Evolutionary conservation across 805 yeast species (phyloP).

Genomic region (Kazachstania martiniae): DNA sequence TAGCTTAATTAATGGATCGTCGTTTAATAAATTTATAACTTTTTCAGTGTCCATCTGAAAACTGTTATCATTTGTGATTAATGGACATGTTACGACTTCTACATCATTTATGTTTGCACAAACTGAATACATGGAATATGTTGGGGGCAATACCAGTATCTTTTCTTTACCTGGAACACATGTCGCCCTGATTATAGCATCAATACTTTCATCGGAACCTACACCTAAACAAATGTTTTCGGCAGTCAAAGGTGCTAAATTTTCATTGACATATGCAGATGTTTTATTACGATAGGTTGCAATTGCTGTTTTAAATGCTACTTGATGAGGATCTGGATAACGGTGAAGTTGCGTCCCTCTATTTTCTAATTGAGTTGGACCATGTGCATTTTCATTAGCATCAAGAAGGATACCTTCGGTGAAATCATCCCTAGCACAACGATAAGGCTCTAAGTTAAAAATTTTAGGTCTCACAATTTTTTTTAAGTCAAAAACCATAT

Average conservation of each 20-base stretch:
- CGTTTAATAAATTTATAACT: constrained; percentile 39
- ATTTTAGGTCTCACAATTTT: constrained; percentile 75
- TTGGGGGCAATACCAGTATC: constrained; percentile 81
- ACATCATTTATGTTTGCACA: constrained; percentile 88
- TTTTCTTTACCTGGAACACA: constrained; percentile 79
- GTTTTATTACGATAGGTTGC: constrained; percentile 55
- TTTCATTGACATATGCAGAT: constrained; percentile 10
- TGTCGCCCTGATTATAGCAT: constrained; percentile 72
- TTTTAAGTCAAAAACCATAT: constrained; percentile 23
- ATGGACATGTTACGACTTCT: constrained; percentile 61
- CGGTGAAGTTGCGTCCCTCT: constrained; percentile 62
- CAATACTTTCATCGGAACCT: constrained; percentile 95
- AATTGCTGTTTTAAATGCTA: constrained; percentile 59
- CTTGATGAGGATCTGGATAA: constrained; percentile 95
- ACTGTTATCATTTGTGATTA: constrained; percentile 41
- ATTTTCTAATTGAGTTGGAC: constrained; percentile 54
- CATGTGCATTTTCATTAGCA: constrained; percentile 94
- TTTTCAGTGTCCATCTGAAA: constrained; percentile 52
- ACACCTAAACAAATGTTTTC: constrained; percentile 86
- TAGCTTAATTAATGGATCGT: constrained; percentile 58
- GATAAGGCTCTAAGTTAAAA: constrained; percentile 71
- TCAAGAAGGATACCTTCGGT: constrained; percentile 80
- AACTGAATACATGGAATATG: constrained; percentile 94
- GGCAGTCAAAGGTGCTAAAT: constrained; percentile 32
- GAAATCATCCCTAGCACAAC: constrained; percentile 95